Evolutionary conservation across 2,329 filamentous ascomycete genomes (phyloP).

Genomic region (Aspergillus melleus): DNA sequence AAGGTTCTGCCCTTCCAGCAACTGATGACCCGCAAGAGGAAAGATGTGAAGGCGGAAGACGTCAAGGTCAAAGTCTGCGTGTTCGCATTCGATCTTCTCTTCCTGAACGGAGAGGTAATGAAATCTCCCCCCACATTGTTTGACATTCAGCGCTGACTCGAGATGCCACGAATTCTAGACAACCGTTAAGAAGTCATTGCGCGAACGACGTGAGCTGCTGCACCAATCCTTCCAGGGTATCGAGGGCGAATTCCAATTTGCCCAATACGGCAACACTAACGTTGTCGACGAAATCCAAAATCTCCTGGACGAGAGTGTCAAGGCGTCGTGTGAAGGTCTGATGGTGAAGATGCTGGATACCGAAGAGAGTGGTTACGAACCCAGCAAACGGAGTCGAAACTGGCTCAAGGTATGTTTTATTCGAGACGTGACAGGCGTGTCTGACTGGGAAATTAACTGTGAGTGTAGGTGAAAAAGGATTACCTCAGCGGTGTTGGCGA

Average conservation of each 20-base stretch:
- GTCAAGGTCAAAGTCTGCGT: slow-evolving; percentile 97
- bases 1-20: slow-evolving; percentile 97
- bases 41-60: slow-evolving; percentile 93
- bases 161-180: slow-evolving; percentile 43
- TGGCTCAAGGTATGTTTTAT: slow-evolving; percentile 80
- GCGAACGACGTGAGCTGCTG: slow-evolving; percentile 78
- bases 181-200: slow-evolving; percentile 81
- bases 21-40: slow-evolving; percentile 95
- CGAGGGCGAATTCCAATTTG: slow-evolving; percentile 90
- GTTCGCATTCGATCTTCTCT: slow-evolving; percentile 93
- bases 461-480: slow-evolving; percentile 83
- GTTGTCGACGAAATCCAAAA: slow-evolving; percentile 91
- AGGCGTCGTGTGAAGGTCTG: slow-evolving; percentile 91
- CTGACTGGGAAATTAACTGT: slow-evolving; percentile 3
- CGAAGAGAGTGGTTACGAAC: slow-evolving; percentile 88
- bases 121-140: background rate
- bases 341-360: slow-evolving; percentile 99
- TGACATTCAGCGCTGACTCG: slow-evolving; percentile 10
- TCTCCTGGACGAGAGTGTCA: slow-evolving; percentile 91
- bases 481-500: slow-evolving; percentile 93
- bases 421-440: background rate
- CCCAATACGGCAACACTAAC: slow-evolving; percentile 80
- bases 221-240: slow-evolving; percentile 70
- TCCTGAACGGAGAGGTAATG: slow-evolving; percentile 77
- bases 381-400: slow-evolving; percentile 92